phyloP scores from a whole-genome alignment of 495 filamentous ascomycete genomes.

The Penicillium fimorum region DNA sequence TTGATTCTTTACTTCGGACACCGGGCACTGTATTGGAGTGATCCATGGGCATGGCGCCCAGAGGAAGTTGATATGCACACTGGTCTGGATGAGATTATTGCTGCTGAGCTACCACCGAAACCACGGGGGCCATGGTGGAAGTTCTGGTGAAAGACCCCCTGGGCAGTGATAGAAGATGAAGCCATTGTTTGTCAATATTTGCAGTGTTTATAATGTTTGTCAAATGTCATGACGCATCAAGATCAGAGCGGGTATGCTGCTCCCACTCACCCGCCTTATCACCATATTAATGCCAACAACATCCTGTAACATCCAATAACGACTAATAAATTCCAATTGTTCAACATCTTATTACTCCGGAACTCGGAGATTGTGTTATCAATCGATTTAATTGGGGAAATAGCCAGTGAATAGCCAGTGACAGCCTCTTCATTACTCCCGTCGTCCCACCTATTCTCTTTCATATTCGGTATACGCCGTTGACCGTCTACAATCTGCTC shows the following conservation, averaged over 20 bases:
- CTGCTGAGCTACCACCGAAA: constrained; percentile 45
- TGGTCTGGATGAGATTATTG: constrained; percentile 52
- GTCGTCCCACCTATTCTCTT: not conserved
- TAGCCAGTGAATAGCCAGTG: not conserved
- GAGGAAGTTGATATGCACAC: constrained; percentile 58
- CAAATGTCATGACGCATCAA: not conserved
- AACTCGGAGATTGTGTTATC: not conserved
- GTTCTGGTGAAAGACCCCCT: too few relatives aligned
- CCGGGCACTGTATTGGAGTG: constrained; percentile 41
- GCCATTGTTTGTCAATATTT: not conserved
- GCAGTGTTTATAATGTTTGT: not conserved
- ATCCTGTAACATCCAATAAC: not conserved
- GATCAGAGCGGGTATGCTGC: not conserved
- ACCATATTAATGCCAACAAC: not conserved
- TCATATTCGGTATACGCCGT: constrained; percentile 16
- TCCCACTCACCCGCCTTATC: constrained; percentile 8
- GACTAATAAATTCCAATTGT: too few relatives aligned
- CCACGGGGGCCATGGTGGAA: constrained; percentile 35
- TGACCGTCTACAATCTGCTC: constrained; percentile 10
- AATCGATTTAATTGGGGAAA: not conserved
- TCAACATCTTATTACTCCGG: not conserved
- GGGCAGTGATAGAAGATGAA: too few relatives aligned
- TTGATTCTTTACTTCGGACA: constrained; percentile 56
- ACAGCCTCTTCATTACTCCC: not conserved
- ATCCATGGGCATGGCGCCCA: constrained; percentile 53